phyloP scores from a whole-genome alignment of 805 yeast genomes.

The Candida ovalis region DNA sequence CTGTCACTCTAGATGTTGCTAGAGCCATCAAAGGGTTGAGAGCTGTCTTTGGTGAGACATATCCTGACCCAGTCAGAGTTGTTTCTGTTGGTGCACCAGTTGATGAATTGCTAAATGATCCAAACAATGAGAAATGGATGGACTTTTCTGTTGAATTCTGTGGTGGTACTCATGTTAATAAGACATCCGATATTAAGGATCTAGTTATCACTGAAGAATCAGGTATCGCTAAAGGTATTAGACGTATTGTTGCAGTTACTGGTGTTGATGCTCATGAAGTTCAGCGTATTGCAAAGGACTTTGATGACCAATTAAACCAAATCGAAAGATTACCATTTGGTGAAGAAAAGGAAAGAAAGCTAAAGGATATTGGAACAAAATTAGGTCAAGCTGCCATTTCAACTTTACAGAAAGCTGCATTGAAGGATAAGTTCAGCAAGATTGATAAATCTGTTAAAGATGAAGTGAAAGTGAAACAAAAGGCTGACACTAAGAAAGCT shows the following conservation, averaged over 20 bases:
- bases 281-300: slow-evolving; percentile 77
- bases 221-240: slow-evolving; percentile 97
- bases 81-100: slow-evolving; percentile 93
- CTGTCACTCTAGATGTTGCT: slow-evolving; percentile 73
- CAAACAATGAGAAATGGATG: slow-evolving; percentile 72
- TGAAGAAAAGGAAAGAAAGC: slow-evolving; percentile 69
- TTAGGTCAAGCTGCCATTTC: slow-evolving; percentile 82
- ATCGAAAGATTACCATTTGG: slow-evolving; percentile 68
- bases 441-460: slow-evolving; percentile 87
- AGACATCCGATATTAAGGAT: slow-evolving; percentile 90
- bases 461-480: slow-evolving; percentile 81
- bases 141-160: slow-evolving; percentile 88
- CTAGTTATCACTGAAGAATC: slow-evolving; percentile 88
- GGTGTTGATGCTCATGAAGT: slow-evolving; percentile 89
- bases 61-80: slow-evolving; percentile 98
- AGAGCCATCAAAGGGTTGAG: slow-evolving; percentile 78
- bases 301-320: slow-evolving; percentile 53
- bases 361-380: slow-evolving; percentile 80
- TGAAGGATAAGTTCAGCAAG: slow-evolving; percentile 69
- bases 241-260: slow-evolving; percentile 97
- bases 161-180: slow-evolving; percentile 97
- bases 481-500: slow-evolving; percentile 80
- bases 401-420: slow-evolving; percentile 70
- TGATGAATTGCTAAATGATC: slow-evolving; percentile 70
- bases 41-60: slow-evolving; percentile 98